phyloP scores from a whole-genome alignment of 805 yeast species.

The Candida chauliodis region DNA sequence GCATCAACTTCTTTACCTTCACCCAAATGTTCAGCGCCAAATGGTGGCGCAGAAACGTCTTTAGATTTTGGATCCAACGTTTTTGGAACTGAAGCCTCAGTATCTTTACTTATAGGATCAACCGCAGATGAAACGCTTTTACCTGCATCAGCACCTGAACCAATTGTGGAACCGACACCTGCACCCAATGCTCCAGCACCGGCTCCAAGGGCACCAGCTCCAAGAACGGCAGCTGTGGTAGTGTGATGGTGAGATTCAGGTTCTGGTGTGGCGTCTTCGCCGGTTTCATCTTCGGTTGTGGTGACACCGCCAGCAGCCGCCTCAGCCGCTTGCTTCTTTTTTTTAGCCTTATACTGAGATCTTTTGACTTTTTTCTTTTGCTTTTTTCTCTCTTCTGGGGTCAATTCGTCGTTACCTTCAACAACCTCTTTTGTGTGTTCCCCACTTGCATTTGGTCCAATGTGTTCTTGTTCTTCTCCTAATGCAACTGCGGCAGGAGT shows the following conservation, averaged over 20 bases:
- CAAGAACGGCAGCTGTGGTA: slow-evolving; percentile 13
- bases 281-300: slow-evolving; percentile 16
- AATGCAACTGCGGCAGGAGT: slow-evolving; percentile 5
- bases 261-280: slow-evolving; percentile 19
- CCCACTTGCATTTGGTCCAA: slow-evolving; percentile 5
- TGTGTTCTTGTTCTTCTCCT: slow-evolving; percentile 3
- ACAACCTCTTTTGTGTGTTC: slow-evolving; percentile 5
- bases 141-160: slow-evolving; percentile 11
- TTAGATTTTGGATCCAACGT: slow-evolving; percentile 19
- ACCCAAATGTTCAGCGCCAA: slow-evolving; percentile 8
- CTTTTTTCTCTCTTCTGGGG: slow-evolving; percentile 36
- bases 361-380: slow-evolving; percentile 44
- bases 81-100: slow-evolving; percentile 6
- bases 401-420: slow-evolving; percentile 16
- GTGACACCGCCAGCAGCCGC: slow-evolving; percentile 9
- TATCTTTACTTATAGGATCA: slow-evolving; percentile 1
- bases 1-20: slow-evolving; percentile 21
- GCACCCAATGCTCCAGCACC: slow-evolving; percentile 10
- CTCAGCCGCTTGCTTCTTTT: slow-evolving; percentile 24
- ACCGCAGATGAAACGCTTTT: slow-evolving; percentile 2
- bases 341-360: slow-evolving; percentile 40
- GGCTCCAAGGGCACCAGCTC: slow-evolving; percentile 7
- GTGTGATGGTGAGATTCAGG: slow-evolving; percentile 13
- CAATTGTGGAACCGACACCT: slow-evolving; percentile 3
- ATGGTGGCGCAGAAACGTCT: slow-evolving; percentile 5